Base-by-base conservation (phyloP, 2,329 filamentous ascomycete genomes). In the Fusarium musae region DNA sequence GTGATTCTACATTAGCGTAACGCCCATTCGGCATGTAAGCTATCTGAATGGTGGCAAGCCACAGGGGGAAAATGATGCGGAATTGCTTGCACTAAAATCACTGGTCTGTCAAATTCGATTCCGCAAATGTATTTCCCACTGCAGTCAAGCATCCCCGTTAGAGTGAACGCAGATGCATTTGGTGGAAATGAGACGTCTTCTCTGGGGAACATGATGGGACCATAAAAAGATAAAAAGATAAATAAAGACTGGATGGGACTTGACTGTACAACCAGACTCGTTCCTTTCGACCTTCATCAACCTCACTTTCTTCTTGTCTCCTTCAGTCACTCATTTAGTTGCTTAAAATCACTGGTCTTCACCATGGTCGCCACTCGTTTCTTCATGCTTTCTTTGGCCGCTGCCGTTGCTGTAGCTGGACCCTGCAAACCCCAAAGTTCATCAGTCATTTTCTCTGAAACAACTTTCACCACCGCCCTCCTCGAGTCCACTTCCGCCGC, bases 91-190 rank as follows among this genome's bases (percentile, higher is more conserved):
- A 15, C 47, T 30, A 36, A 15, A 9, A 26, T 8, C 6, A 10
- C 5, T 23, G 21, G 6, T 12, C 9, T n/a, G 34, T 21, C 23
- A 53, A 53, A 12, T 21, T n/a, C 13, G 9, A 28, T 53, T 53
- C 13, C 6, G 23, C 7, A 16, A 12, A 3, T n/a, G 5, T 2
- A 6, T 6, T 15, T 16, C 3, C 17, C 17, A 21, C 17, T 15
- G 3, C 2, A 12, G 19, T 26, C 9, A 26, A 21, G 34, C 6
- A 28, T 21, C 4, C 30, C n/a, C 9, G 2, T 34, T 10, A 19
- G 21, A 6, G 46, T 50, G 15, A 2, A 26, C n/a, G 7, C 4
- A 5, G 32, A 19, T 53, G 17, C 12, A 26, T 37, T 11, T 26
- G 12, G 49, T 28, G 49, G 32, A 28, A 28, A 53, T 28, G n/a